Evolutionary conservation across 192 early-diverging fungal species (phyloP).

Genomic region (Linnemannia zychae): DNA sequence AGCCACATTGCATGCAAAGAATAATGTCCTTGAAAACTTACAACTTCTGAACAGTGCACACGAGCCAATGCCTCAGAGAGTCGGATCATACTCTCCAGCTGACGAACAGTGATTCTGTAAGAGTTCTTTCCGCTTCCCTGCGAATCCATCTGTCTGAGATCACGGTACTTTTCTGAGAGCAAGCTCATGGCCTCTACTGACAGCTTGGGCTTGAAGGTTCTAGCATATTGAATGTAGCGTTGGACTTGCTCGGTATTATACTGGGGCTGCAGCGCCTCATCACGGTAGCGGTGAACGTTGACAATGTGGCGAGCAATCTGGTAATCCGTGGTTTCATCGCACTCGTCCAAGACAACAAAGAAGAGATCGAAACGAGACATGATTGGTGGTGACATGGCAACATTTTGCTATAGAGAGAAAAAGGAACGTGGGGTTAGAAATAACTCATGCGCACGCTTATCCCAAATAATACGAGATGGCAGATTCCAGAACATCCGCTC

Average conservation of each 20-base stretch:
- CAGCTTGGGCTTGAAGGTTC: constrained; percentile 87
- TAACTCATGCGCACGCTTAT: background rate
- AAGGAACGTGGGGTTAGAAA: background rate
- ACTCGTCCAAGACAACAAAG: constrained; percentile 97
- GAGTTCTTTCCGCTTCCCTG: constrained; percentile 77
- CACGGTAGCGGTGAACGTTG: constrained; percentile 79
- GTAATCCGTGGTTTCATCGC: constrained; percentile 88
- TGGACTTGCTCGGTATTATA: constrained; percentile 82
- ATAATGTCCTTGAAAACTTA: constrained; percentile 25
- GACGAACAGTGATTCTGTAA: constrained; percentile 96
- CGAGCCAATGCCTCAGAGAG: constrained; percentile 96
- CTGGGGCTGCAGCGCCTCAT: constrained; percentile 79
- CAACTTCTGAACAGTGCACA: constrained; percentile 77
- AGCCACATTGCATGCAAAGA: background rate
- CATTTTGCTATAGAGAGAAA: constrained; percentile 83
- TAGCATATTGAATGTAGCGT: constrained; percentile 91
- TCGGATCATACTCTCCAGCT: constrained; percentile 96
- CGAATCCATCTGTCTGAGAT: constrained; percentile 89
- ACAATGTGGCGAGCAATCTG: constrained; percentile 96
- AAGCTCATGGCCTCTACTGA: constrained; percentile 81
- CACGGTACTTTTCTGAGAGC: constrained; percentile 87
- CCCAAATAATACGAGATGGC: background rate
- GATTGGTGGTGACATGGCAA: constrained; percentile 95
- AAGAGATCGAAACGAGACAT: constrained; percentile 99
- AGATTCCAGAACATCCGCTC: background rate